Evolutionary conservation across 495 filamentous ascomycete genomes (phyloP), one percentile per base, ranked within the genome.

Genomic region (Penicillium diatomitis): DNA sequence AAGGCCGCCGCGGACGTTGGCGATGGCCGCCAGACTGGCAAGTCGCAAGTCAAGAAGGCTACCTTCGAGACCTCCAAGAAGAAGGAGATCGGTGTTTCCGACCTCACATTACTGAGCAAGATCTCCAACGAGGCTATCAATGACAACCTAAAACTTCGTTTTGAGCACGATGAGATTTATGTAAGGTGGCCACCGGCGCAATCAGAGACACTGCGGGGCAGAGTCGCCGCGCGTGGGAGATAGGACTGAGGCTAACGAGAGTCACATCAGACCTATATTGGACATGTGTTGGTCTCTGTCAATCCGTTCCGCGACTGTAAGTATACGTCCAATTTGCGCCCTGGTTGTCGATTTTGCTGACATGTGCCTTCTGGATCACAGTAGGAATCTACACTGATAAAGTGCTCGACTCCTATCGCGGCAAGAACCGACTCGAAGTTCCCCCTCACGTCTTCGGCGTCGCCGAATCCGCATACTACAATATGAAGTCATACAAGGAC

Each of bases 111-210:
- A 51, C 85, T 99, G 57, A 95, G 88, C 72, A 96, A 97, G 71
- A 92, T 99, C 51, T 92, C 90, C 51, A 96, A 97, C 63, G 94
- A 99, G 66, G 90, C 90, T 11, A 99, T 99, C 73, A 99, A 99
- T 69, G 91, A 96, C 48, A 99, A 99, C 67, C 62, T 99, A 67
- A 94, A 95, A 73, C 88, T 95, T 66, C 84, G 94, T 37, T 99
- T 99, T 66, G 87, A 96, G 59, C 88, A 90, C 76, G 82, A 74
- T 54, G 90, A 97, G 72, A 99, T 99, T 65, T 99, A 99, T 72
- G 84, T 88, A 74, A 68, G 84, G 69, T 47, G 48, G 47, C 42
- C 32, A 6, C 47, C 35, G 12, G 43, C 47, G 30, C 50, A 43
- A 44, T 40, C 44, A 37, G 20, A 20, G 20, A 20, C 20, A 53